Percentiles rank a stretch among this genome's conserved stretches.
Evolutionary conservation across 1,284 basidiomycete genomes (phyloP).

Genomic region (Grifola frondosa): DNA sequence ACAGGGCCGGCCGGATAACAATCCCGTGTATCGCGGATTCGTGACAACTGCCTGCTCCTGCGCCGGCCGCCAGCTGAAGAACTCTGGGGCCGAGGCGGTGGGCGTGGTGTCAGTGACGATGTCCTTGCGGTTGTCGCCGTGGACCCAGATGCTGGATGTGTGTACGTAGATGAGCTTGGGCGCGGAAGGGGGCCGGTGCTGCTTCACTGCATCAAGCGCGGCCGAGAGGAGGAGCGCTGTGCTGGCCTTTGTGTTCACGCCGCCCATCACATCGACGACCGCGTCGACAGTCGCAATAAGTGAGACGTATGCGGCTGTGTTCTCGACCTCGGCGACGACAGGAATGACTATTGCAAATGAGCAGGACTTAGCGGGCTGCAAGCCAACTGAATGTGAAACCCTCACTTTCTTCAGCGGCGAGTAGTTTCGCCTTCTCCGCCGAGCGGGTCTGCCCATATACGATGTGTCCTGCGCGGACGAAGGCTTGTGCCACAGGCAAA

Average conservation of each 20-base stretch:
- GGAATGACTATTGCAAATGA: constrained; percentile 43
- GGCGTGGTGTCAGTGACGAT: constrained; percentile 39
- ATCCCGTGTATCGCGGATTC: constrained; percentile 43
- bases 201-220: constrained; percentile 27
- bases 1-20: constrained; percentile 47
- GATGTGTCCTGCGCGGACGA: constrained; percentile 50
- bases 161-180: constrained; percentile 51
- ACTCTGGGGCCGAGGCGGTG: constrained; percentile 25
- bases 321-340: constrained; percentile 39
- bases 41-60: constrained; percentile 37
- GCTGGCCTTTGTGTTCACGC: constrained; percentile 25
- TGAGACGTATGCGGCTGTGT: constrained; percentile 39
- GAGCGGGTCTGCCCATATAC: constrained; percentile 52
- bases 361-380: neutral
- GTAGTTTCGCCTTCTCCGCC: constrained; percentile 36
- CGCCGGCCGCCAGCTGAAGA: constrained; percentile 38
- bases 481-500: constrained; percentile 45
- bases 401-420: constrained; percentile 47
- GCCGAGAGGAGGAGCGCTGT: constrained; percentile 35
- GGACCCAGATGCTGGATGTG: constrained; percentile 50
- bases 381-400: neutral
- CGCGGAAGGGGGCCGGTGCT: constrained; percentile 31
- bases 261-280: constrained; percentile 42
- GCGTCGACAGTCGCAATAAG: constrained; percentile 44
- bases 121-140: constrained; percentile 38